Conservation (phyloP, 768 basidiomycete species). For the Brasilioporus rufonigricans region DNA sequence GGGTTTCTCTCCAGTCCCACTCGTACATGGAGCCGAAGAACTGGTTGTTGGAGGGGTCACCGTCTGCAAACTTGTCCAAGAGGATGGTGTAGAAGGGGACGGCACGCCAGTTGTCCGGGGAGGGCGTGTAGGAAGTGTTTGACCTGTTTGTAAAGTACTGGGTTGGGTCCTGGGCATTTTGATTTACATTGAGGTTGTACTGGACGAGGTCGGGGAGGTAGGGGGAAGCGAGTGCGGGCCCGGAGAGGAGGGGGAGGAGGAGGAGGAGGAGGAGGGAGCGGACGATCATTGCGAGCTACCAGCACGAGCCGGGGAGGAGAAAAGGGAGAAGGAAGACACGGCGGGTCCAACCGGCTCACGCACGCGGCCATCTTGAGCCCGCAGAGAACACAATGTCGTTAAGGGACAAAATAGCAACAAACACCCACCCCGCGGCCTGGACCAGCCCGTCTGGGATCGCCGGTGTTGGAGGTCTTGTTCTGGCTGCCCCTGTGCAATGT, state of each 20-base stretch:
- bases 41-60: conserved; percentile 90
- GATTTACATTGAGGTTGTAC: conserved; percentile 80
- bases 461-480: too few species aligned
- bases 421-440: too few species aligned
- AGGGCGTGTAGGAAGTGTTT: conserved; percentile 69
- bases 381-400: too few species aligned
- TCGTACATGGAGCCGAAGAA: conserved; percentile 80
- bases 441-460: too few species aligned
- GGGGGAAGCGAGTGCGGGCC: conserved; percentile 57
- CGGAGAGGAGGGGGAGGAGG: conserved; percentile 33
- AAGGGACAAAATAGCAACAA: too few species aligned
- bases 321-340: not conserved
- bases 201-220: conserved; percentile 62
- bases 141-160: conserved; percentile 63
- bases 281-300: conserved; percentile 1
- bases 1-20: conserved; percentile 84
- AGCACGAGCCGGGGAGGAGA: not conserved
- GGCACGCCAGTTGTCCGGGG: conserved; percentile 83
- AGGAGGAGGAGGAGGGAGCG: conserved; percentile 37
- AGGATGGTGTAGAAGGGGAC: conserved; percentile 80
- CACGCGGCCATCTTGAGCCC: too few species aligned
- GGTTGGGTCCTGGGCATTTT: conserved; percentile 61
- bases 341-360: too few species aligned
- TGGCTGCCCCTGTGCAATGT: too few species aligned
- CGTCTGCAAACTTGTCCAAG: conserved; percentile 92